Evolutionary conservation across 2,329 filamentous ascomycete species (phyloP), one percentile per base, ranked within the genome.

Genomic region (Talaromyces sp.): DNA sequence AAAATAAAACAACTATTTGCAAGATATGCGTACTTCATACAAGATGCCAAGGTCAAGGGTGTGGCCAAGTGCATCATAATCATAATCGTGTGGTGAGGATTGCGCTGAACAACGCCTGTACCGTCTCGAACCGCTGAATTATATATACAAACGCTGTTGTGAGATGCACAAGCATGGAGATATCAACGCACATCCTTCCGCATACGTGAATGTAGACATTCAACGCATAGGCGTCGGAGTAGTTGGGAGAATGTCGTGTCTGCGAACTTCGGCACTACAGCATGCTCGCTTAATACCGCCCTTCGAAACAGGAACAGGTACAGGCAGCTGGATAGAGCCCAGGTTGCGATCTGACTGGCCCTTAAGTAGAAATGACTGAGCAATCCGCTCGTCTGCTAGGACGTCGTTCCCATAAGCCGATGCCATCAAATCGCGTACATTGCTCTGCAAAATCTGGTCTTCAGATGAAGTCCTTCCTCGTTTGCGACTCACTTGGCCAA

Each of bases 281-380:
- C 78, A 79, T 39, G 77, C 75, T 56, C 78, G 77, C 68, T 79
- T 79, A 73, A 77, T 75, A 54, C 76, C 75, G 10, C 71, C 73
- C 3, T 63, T 66, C 2, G 61, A 73, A n/a, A 73, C 73, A 47
- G 77, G 74, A 19, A 79, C 68, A n/a, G 72, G 69, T 43, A 71
- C 66, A 56, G 67, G 68, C 47, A 68, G 61, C 39, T 70, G 68
- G 27, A 73, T 67, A 33, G 70, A 68, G 61, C 65, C 68, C 27
- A 73, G 62, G 27, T 63, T 41, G 33, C 68, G 67, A 33, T 69
- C 41, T 43, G 64, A 58, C 39, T 66, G 66, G 22, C 68, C 33
- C 58, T 73, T 69, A 13, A 74, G 65, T 66, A 77, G 68, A 41
- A 78, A 76, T 22, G 76, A 74, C 57, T 72, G 71, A 9, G 74